Percentiles rank a stretch among this genome's conserved stretches.
Conservation (phyloP, 495 filamentous ascomycete genomes). For the Astrothelium subdiscretum region DNA sequence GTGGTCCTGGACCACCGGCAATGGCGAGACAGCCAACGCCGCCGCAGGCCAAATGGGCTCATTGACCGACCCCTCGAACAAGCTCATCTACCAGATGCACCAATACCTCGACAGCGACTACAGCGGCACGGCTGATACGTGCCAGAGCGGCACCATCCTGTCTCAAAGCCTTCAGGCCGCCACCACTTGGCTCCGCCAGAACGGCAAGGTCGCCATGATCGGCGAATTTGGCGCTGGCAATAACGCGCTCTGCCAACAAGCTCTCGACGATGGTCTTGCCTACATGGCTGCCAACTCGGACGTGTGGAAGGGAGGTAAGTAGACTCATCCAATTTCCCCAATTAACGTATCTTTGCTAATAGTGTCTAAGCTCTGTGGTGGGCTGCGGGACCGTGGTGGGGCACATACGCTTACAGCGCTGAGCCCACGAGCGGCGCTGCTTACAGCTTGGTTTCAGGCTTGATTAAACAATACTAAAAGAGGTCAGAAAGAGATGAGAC, state of each 20-base stretch:
- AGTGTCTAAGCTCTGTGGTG: constrained; percentile 64
- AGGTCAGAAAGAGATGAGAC: neutral
- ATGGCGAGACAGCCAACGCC: constrained; percentile 30
- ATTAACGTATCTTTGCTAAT: too few relatives aligned
- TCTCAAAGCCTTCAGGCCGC: constrained; percentile 50
- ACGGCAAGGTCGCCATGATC: constrained; percentile 54
- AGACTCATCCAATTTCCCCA: too few relatives aligned
- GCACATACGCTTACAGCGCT: constrained; percentile 47
- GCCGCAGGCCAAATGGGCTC: constrained; percentile 42
- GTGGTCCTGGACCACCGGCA: constrained; percentile 42
- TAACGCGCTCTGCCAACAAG: constrained; percentile 51
- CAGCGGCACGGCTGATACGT: constrained; percentile 47
- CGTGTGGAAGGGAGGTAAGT: constrained; percentile 57
- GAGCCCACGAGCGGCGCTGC: constrained; percentile 42
- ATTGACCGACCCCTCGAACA: constrained; percentile 49
- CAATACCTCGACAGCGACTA: constrained; percentile 50
- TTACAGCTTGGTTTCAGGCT: neutral
- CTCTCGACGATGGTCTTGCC: constrained; percentile 51
- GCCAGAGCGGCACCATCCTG: constrained; percentile 53
- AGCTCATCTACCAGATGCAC: constrained; percentile 49
- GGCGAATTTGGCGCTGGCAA: constrained; percentile 63
- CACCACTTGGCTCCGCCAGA: constrained; percentile 56
- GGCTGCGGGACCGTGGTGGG: constrained; percentile 53
- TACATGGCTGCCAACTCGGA: constrained; percentile 49
- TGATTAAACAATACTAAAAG: neutral